A percentile compares a stretch with the other conserved stretches of the same genome.
Evolutionary conservation across 2,329 filamentous ascomycete species (phyloP).

Genomic region (Botrytis byssoidea): DNA sequence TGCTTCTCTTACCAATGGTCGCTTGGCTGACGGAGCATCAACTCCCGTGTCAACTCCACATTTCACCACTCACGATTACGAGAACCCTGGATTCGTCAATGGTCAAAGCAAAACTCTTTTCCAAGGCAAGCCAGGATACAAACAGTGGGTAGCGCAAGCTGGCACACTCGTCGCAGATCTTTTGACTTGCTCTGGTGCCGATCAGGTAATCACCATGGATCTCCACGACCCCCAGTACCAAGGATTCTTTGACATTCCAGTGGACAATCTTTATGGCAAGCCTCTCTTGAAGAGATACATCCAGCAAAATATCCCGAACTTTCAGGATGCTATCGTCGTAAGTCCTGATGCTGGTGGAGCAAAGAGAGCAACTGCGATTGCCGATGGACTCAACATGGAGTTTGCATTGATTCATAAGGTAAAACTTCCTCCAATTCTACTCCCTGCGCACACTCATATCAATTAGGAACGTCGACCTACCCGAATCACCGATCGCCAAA

Average conservation of each 20-base stretch:
- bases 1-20: slow-evolving; percentile 35
- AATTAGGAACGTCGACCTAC: slow-evolving; percentile 81
- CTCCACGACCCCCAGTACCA: slow-evolving; percentile 96
- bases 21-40: slow-evolving; percentile 31
- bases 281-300: slow-evolving; percentile 70
- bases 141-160: slow-evolving; percentile 97
- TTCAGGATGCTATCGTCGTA: slow-evolving; percentile 84
- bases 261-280: slow-evolving; percentile 93
- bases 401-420: slow-evolving; percentile 99
- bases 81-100: slow-evolving; percentile 53
- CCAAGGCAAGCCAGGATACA: slow-evolving; percentile 87
- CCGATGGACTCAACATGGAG: slow-evolving; percentile 87
- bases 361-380: slow-evolving; percentile 92
- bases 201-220: slow-evolving; percentile 98
- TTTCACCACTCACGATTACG: slow-evolving; percentile 64
- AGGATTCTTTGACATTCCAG: slow-evolving; percentile 97
- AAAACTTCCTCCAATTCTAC: slow-evolving; percentile 40
- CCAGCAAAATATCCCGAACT: slow-evolving; percentile 75
- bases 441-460: slow-evolving; percentile 39
- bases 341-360: slow-evolving; percentile 95
- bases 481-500: slow-evolving; percentile 82
- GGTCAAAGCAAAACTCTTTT: slow-evolving; percentile 57
- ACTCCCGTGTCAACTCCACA: slow-evolving; percentile 30
- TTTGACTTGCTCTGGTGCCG: slow-evolving; percentile 89
- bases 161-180: slow-evolving; percentile 93